A percentile compares a stretch with the other conserved stretches of the same genome.
Conservation (phyloP, 192 early-diverging fungal genomes). For the Coemansia sp. region DNA sequence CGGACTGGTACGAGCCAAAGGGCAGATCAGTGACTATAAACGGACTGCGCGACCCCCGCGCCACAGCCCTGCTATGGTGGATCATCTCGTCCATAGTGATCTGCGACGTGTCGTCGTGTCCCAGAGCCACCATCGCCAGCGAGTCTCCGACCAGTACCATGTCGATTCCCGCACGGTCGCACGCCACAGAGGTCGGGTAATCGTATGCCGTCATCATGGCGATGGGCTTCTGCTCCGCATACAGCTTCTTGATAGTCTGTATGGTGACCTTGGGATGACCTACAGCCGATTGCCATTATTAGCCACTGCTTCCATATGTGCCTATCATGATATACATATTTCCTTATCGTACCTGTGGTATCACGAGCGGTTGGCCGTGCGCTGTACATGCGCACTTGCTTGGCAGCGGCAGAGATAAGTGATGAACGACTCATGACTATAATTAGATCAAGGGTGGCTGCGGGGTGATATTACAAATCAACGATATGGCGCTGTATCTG, state of each 20-base stretch:
- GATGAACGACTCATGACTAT: conserved; percentile 3
- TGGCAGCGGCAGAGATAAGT: conserved; percentile 7
- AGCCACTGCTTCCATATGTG: not conserved
- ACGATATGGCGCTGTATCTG: conserved; percentile 23
- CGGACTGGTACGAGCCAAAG: conserved; percentile 88
- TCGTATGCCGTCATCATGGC: conserved; percentile 97
- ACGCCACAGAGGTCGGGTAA: conserved; percentile 86
- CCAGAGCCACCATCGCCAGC: conserved; percentile 95
- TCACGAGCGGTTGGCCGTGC: conserved; percentile 35
- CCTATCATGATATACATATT: not conserved
- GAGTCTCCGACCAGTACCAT: conserved; percentile 93
- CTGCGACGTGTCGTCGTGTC: conserved; percentile 80
- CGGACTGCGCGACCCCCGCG: conserved; percentile 72
- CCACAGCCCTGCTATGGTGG: conserved; percentile 89
- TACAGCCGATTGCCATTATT: not conserved
- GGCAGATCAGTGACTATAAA: conserved; percentile 93
- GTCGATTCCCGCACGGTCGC: conserved; percentile 84
- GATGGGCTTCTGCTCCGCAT: conserved; percentile 74
- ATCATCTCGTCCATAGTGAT: conserved; percentile 96
- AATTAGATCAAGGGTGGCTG: not conserved
- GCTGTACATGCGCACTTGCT: conserved; percentile 32
- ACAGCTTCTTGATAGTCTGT: conserved; percentile 73
- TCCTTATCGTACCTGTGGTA: conserved; percentile 13
- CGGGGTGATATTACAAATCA: not conserved
- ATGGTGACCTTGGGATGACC: conserved; percentile 81